Evolutionary conservation across 2,329 filamentous ascomycete genomes (phyloP), one percentile per base, ranked within the genome.

Genomic region (Periconia macrospinosa): DNA sequence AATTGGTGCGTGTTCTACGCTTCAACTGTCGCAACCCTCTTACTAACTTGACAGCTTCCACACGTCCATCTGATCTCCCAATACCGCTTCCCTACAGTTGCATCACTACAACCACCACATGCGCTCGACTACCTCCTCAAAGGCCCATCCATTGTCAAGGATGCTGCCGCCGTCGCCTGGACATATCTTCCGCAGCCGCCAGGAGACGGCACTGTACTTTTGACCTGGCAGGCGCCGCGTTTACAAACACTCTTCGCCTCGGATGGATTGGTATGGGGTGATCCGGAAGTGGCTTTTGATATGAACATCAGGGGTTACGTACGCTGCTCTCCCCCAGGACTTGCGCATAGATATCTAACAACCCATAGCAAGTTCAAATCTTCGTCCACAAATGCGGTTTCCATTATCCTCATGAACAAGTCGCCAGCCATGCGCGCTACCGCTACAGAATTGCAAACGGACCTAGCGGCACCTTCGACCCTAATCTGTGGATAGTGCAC

Each of bases 241-340:
- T 83, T 87, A 64, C 84, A 87, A 53, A 86, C 83, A 1, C 88
- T 86, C 65, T 96, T 92, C 70, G 87, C 93, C 9, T 96, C 89
- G 35, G 93, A 99, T 78, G 94, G 94, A 45, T 95, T 92, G 72
- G 81, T 97, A 17, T 99, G 92, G 92, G 87, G 87, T 15, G 89
- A 92, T 62, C 83, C 85, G 6, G 93, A 99, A 76, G 82, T 87
- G 49, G 84, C 85, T 42, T 93, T 87, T 62, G 86, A 87, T 58
- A 86, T 92, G 57, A 89, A 95, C 55, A 83, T 87, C 57, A 78
- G 80, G 57, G 87, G 87, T 60, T 89, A 87, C 72, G 85, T 87
- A 80, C 19, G 68, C 63, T 46, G 48, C n/a, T 37, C n/a, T 46
- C n/a, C 35, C 17, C 33, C 13, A 30, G 14, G 30, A 3, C n/a